These are phyloP conservation scores for Erodium texanum DNA, from an alignment of 441 rosid genomes.

Conservation along the genomic window DNA sequence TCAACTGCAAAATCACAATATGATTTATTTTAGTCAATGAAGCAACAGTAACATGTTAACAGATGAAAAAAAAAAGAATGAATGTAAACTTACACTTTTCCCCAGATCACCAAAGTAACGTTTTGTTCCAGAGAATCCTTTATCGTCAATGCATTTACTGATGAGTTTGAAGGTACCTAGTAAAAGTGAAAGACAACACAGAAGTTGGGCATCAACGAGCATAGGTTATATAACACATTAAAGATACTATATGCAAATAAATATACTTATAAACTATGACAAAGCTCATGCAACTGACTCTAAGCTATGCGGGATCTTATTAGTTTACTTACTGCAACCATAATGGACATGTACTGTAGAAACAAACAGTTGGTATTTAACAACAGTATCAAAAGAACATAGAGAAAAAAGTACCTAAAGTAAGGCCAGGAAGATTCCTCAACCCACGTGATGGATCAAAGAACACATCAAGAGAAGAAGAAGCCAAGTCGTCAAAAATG, in stretches of 20 bases:
- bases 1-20: conserved; percentile 50
- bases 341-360: background rate
- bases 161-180: conserved; percentile 84
- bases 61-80: background rate
- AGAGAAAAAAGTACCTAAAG: conserved; percentile 44
- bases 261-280: background rate
- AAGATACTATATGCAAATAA: background rate
- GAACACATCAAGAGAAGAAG: conserved; percentile 88
- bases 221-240: conserved; percentile 1
- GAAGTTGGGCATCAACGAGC: background rate
- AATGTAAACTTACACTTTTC: conserved; percentile 56
- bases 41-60: conserved; percentile 15
- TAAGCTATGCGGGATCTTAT: background rate
- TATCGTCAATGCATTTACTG: conserved; percentile 60
- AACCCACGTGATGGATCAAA: conserved; percentile 86
- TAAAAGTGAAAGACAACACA: background rate
- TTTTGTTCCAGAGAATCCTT: conserved; percentile 80
- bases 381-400: background rate
- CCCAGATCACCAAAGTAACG: conserved; percentile 94
- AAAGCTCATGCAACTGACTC: background rate
- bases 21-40: conserved; percentile 17
- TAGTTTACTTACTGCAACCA: conserved; percentile 2
- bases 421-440: conserved; percentile 71
- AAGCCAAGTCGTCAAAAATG: conserved; percentile 83
- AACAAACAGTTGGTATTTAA: background rate